These are phyloP conservation scores for Phytopythium vexans DNA, from an alignment of 352 stramenopile genomes.

Conservation along the genomic window DNA sequence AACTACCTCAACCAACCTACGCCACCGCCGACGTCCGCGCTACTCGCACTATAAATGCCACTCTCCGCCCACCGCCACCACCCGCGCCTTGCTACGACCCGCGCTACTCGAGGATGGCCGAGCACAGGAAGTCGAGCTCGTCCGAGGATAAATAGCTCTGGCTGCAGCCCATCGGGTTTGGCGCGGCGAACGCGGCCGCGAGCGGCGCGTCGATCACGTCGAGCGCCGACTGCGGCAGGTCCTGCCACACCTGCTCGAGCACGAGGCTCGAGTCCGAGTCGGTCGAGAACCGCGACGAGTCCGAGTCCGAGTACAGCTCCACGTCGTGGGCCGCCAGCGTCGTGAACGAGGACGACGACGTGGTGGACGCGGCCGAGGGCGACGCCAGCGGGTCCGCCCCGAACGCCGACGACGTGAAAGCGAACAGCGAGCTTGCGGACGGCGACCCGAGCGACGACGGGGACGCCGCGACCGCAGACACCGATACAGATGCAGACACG, in stretches of 20 bases:
- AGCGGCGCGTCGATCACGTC: conserved; percentile 18
- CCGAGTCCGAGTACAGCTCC: conserved; percentile 63
- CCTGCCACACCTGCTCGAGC: conserved; percentile 56
- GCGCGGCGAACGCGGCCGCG: conserved; percentile 11
- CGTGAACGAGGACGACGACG: conserved; percentile 20
- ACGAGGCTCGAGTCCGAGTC: conserved; percentile 49
- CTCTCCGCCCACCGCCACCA: background rate
- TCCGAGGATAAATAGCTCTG: conserved; percentile 68
- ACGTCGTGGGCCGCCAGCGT: conserved; percentile 37
- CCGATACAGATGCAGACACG: conserved; percentile 12
- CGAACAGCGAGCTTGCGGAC: conserved; percentile 9
- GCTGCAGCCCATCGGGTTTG: conserved; percentile 15
- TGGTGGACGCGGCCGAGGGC: conserved; percentile 15
- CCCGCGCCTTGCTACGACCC: background rate
- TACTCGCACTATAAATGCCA: conserved; percentile 3
- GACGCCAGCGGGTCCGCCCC: conserved; percentile 5
- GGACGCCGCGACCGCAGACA: background rate
- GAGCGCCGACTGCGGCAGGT: conserved; percentile 33
- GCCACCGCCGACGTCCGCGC: too few relatives aligned
- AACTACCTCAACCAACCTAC: too few relatives aligned
- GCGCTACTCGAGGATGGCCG: conserved; percentile 72
- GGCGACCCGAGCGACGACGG: conserved; percentile 15
- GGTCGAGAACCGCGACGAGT: conserved; percentile 43
- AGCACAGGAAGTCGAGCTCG: conserved; percentile 86
- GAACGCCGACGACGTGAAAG: conserved; percentile 13